Conservation (phyloP, 352 stramenopile species). For the Globisporangium sylvaticum region DNA sequence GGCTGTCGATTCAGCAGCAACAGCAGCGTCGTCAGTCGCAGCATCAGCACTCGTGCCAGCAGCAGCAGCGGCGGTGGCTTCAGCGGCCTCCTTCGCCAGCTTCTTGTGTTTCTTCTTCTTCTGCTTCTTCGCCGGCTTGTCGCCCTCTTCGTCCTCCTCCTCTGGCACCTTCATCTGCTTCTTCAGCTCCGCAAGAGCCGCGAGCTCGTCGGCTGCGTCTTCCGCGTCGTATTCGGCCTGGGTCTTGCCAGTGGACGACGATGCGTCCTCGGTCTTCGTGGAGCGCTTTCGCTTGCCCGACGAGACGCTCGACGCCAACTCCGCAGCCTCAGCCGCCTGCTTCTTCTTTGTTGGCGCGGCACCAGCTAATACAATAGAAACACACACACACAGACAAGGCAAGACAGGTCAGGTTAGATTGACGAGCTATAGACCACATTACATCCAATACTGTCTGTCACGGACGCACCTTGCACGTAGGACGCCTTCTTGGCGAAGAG, state of each 20-base stretch:
- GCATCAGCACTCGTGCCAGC: not conserved
- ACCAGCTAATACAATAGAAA: not conserved
- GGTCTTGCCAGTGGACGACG: slow-evolving; percentile 4
- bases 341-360: not conserved
- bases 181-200: slow-evolving; percentile 13
- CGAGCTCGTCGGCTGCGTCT: not conserved
- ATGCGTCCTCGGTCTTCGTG: slow-evolving; percentile 3
- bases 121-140: slow-evolving; percentile 28
- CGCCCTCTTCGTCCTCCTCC: slow-evolving; percentile 3
- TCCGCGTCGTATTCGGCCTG: slow-evolving; percentile 8
- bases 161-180: slow-evolving; percentile 18
- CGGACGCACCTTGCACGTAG: slow-evolving; percentile 27
- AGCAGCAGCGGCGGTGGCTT: not conserved
- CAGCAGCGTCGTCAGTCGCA: slow-evolving; percentile 7
- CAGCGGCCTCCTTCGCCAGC: slow-evolving; percentile 9
- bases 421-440: not conserved
- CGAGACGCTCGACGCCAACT: not conserved
- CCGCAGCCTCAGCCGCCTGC: slow-evolving; percentile 10
- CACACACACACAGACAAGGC: not conserved
- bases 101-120: slow-evolving; percentile 41
- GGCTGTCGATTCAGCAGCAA: not conserved
- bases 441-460: no score
- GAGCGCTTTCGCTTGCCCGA: slow-evolving; percentile 17
- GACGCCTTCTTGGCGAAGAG: slow-evolving; percentile 65
- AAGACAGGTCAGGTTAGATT: not conserved